Evolutionary conservation across 805 yeast species (phyloP), one percentile per base, ranked within the genome.

Genomic region (Torulaspora delbrueckii): DNA sequence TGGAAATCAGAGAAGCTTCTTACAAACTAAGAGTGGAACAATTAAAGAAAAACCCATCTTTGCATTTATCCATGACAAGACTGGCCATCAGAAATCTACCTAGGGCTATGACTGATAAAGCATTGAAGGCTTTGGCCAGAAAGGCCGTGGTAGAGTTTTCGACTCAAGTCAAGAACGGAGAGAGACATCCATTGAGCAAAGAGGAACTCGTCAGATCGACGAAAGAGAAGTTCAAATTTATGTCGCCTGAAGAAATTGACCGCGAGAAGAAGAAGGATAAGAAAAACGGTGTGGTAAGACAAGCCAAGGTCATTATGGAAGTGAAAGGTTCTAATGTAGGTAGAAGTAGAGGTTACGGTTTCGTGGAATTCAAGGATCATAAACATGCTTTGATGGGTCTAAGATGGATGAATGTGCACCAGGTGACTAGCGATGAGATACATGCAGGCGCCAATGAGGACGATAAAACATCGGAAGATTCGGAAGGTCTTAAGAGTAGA

Each of bases 331-430:
- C 91, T 7, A 84, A 83, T 22, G 68, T 75, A 24, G 99, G 99
- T 46, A 78, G 99, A 67, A 82, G 93, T 60, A 83, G 97, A 73
- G 99, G 99, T 50, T 93, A 91, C 60, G 99, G 99, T 52, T 91
- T 93, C 74, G 68, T 93, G 37, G 98, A 93, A 68, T 89, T 76
- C 66, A 81, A 89, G 67, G 96, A 90, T 66, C 99, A 93, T 66
- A 85, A 84, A 66, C 65, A 83, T 52, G 98, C 99, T 1, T 75
- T 93, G 54, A 90, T 89, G 97, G 97, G 95, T 2, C 77, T 93
- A 46, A 81, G 99, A 73, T 93, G 96, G 96, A 75, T 93, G 65
- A 93, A 93, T 65, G 96, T 96, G 6, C 96, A 91, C 62, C 83
- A 79, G 59, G 96, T 93, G 5, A 70, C 86, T 0, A 66, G 66